Conservation (phyloP, 1,139 yeast genomes). For the Debaryomyces psychrophilus region DNA sequence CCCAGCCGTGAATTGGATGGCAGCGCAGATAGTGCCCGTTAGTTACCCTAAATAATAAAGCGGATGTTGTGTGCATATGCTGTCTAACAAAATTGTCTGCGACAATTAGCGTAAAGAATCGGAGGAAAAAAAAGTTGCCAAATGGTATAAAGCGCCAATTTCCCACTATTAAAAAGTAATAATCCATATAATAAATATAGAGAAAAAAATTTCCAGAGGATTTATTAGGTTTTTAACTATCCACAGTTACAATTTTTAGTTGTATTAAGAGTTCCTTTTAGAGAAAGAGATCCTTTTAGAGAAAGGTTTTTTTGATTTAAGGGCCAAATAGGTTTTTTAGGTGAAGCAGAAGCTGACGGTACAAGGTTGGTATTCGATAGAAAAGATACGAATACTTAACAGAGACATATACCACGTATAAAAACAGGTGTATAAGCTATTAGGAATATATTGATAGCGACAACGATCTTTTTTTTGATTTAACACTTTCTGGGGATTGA, state of each 20-base stretch:
- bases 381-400: neutral
- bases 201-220: neutral
- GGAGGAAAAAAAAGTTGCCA: conserved; percentile 3
- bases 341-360: conserved; percentile 10
- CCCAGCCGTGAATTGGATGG: neutral
- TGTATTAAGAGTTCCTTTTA: conserved; percentile 9
- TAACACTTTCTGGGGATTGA: conserved; percentile 1
- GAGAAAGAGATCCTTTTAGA: conserved; percentile 7
- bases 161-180: neutral
- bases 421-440: conserved; percentile 2
- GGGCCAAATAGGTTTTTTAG: conserved; percentile 9
- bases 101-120: neutral
- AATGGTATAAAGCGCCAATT: conserved; percentile 7
- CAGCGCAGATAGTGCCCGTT: neutral
- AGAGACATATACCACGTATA: neutral
- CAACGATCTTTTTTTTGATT: conserved; percentile 5
- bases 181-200: neutral
- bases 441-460: neutral
- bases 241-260: conserved; percentile 2
- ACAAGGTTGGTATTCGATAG: neutral
- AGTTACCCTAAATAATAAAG: neutral
- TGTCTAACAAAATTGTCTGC: neutral
- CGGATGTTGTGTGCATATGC: neutral
- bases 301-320: conserved; percentile 8
- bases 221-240: conserved; percentile 8